Conservation (phyloP, 768 basidiomycete species). For the Sarcomyxa edulis region DNA sequence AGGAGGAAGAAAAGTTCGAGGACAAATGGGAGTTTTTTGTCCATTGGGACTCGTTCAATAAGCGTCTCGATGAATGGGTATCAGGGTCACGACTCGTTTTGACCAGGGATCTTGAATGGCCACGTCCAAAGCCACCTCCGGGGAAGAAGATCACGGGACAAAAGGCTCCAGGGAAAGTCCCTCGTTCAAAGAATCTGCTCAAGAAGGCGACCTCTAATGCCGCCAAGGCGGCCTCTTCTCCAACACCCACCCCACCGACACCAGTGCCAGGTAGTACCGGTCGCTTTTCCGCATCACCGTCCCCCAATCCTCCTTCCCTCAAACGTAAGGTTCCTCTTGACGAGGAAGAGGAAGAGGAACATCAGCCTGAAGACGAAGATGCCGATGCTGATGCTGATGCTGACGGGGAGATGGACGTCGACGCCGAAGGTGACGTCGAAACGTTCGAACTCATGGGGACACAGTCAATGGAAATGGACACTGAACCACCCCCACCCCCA, state of each 20-base stretch:
- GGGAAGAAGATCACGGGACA: constrained; percentile 48
- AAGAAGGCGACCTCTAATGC: constrained; percentile 71
- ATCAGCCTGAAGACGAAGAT: constrained; percentile 50
- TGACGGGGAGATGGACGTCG: constrained; percentile 71
- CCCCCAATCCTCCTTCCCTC: constrained; percentile 46
- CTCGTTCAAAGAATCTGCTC: constrained; percentile 52
- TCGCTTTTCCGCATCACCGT: constrained; percentile 44
- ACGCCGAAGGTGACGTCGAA: constrained; percentile 71
- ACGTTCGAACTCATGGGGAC: constrained; percentile 59
- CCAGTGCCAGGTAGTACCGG: constrained; percentile 33
- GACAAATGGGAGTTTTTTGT: constrained; percentile 94
- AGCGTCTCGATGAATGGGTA: constrained; percentile 98
- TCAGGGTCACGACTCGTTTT: constrained; percentile 82
- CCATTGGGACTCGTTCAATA: constrained; percentile 99
- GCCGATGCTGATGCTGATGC: constrained; percentile 50
- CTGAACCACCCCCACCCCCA: constrained; percentile 32
- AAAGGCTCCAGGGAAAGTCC: constrained; percentile 61
- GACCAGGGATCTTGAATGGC: constrained; percentile 89
- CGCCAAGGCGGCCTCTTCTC: constrained; percentile 48
- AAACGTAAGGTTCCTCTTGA: constrained; percentile 69
- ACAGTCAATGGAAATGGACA: constrained; percentile 16
- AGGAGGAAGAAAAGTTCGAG: constrained; percentile 52
- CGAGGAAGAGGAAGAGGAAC: constrained; percentile 52
- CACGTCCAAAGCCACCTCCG: constrained; percentile 72
- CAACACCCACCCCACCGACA: constrained; percentile 55